Evolutionary conservation across 2,329 filamentous ascomycete species (phyloP).

Genomic region (Falciphora oryzae): DNA sequence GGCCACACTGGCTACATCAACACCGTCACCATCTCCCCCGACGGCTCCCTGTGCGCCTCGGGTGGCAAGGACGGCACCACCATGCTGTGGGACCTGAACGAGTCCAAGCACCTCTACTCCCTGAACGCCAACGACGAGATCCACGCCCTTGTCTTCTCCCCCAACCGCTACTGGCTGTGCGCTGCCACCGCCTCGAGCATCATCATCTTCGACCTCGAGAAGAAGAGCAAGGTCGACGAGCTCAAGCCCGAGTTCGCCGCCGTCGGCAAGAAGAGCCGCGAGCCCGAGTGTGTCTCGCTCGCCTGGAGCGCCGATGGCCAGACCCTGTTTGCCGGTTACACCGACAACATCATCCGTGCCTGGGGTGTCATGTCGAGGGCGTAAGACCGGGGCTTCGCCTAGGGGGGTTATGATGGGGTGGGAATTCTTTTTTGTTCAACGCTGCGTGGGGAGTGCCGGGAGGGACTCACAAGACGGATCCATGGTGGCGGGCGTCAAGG

Average conservation of each 20-base stretch:
- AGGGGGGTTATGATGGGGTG: constrained; percentile 2
- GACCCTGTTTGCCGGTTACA: constrained; percentile 99
- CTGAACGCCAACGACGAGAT: constrained; percentile 99
- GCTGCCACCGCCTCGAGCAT: constrained; percentile 95
- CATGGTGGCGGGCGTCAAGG: constrained; percentile 29
- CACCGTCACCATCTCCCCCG: constrained; percentile 99
- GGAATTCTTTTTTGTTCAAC: constrained; percentile 13
- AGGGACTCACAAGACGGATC: constrained; percentile 14
- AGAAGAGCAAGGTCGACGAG: constrained; percentile 99
- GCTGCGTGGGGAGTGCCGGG: constrained; percentile 11
- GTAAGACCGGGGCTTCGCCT: constrained; percentile 38
- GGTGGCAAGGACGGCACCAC: constrained; percentile 99
- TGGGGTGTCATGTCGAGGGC: constrained; percentile 97
- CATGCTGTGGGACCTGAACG: constrained; percentile 99
- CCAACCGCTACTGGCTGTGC: constrained; percentile 99
- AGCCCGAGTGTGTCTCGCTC: constrained; percentile 96
- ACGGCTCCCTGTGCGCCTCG: constrained; percentile 97
- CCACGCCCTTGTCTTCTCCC: constrained; percentile 99
- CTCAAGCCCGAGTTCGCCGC: constrained; percentile 97
- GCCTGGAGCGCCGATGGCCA: constrained; percentile 98
- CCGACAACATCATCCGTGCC: constrained; percentile 97
- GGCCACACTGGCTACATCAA: constrained; percentile 99
- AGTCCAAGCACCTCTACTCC: constrained; percentile 99
- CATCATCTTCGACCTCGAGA: constrained; percentile 99
- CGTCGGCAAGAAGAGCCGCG: constrained; percentile 97